Base-by-base conservation (phyloP, 2,329 filamentous ascomycete genomes). In the Clonostachys byssicola region DNA sequence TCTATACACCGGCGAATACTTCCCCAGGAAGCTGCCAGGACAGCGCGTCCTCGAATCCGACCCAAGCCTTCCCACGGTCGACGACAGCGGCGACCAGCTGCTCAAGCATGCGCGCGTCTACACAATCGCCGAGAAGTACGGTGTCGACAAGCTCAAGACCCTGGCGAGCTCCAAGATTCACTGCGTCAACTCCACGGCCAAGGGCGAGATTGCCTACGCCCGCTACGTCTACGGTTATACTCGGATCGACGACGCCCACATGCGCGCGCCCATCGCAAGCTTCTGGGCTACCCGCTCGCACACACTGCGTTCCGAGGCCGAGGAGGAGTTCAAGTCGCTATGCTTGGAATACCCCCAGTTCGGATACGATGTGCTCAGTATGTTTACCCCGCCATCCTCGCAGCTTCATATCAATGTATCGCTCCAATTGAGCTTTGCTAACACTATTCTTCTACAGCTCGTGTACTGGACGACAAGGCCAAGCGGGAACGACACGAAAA, bases 291-390 rank as follows among this genome's bases (percentile, higher is more conserved):
- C 81, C 42, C 78, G 88, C 51, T 85, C 81, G 49, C 90, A 94
- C 70, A 85, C 89, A 12, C 73, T 96, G 53, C 86, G 92, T 16
- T 79, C 92, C 66, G 89, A 95, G 67, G 89, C 91, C 36, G 89
- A 95, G 67, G 78, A 81, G 7, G 89, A 95, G 68, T 96, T 96
- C 79, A 83, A 85, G 64, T 67, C 78, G 42, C 81, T 96, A 67
- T 96, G 92, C 70, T 71, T 96, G 63, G 88, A 96, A 69, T 91
- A 85, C 63, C 92, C 92, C 16, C 87, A 95, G 62, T 96, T 96
- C 63, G 88, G 88, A 60, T 96, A 92, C 72, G 92, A 96, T 66
- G 88, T 97, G 47, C 80, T 96, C 50, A 91, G 83, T 89, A 74
- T 55, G 77, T 72, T 47, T 20, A 8, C 44, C 43, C n/a, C 46